Percentiles rank a stretch among this genome's conserved stretches.
Evolutionary conservation across 139 green algal species (phyloP).

Genomic region (Volvox reticuliferus): DNA sequence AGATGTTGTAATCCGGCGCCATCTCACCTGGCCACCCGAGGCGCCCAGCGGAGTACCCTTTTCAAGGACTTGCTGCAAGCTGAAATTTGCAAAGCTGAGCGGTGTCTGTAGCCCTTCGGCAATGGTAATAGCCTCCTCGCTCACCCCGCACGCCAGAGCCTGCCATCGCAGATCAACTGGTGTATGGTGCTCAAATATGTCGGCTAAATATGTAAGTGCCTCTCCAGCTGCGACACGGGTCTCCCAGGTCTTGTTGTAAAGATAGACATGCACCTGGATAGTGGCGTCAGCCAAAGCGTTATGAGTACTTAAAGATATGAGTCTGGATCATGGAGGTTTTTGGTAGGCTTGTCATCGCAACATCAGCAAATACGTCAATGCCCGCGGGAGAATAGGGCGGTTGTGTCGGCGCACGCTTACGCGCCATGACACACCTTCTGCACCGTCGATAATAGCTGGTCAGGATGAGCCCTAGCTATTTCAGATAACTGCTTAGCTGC

Average conservation of each 20-base stretch:
- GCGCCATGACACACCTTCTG: slow-evolving; percentile 65
- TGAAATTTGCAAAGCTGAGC: slow-evolving; percentile 69
- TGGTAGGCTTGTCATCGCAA: no score
- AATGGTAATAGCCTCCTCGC: neutral
- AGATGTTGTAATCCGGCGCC: no score
- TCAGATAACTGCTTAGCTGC: slow-evolving; percentile 87
- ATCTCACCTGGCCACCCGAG: slow-evolving; percentile 82
- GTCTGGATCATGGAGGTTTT: no score
- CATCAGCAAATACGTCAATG: no score
- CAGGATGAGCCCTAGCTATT: slow-evolving; percentile 78
- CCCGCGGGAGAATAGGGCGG: no score
- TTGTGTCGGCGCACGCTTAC: neutral
- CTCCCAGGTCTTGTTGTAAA: slow-evolving; percentile 88
- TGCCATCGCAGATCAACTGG: slow-evolving; percentile 60
- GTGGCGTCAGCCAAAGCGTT: neutral
- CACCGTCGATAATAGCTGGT: slow-evolving; percentile 82
- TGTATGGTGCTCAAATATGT: slow-evolving; percentile 78
- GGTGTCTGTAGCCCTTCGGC: neutral
- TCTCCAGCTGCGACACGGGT: slow-evolving; percentile 81
- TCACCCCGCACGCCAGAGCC: slow-evolving; percentile 10
- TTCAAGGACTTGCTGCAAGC: slow-evolving; percentile 77
- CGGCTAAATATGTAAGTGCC: slow-evolving; percentile 82
- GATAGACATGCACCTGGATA: slow-evolving; percentile 70
- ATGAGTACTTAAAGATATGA: no score
- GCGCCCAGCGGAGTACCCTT: slow-evolving; percentile 82